phyloP scores from a whole-genome alignment of 129 eudicot genomes.

The Lactuca saligna region DNA sequence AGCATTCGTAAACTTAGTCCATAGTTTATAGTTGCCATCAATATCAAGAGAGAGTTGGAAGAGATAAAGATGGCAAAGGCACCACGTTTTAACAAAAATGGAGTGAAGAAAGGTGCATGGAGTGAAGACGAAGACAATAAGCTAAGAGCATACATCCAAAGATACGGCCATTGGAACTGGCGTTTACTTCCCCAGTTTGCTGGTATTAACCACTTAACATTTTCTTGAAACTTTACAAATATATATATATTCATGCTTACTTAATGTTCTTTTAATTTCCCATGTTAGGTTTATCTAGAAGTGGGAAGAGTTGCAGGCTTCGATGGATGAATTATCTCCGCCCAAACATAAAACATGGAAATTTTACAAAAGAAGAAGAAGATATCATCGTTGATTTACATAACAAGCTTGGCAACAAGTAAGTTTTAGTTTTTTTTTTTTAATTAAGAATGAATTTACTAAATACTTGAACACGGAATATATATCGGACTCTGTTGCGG shows the following conservation, averaged over 20 bases:
- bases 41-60: constrained; percentile 9
- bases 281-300: constrained; percentile 33
- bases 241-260: background rate
- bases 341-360: constrained; percentile 40
- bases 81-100: constrained; percentile 46
- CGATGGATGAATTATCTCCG: constrained; percentile 44
- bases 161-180: constrained; percentile 78
- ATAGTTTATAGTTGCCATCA: background rate
- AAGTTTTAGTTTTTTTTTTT: background rate
- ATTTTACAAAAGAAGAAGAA: constrained; percentile 39
- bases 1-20: constrained; percentile 17
- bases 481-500: background rate
- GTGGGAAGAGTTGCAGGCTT: constrained; percentile 46
- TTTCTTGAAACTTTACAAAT: background rate
- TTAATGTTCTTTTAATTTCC: constrained; percentile 7
- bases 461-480: background rate
- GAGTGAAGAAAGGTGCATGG: constrained; percentile 64
- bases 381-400: constrained; percentile 35
- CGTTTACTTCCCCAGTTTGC: constrained; percentile 63
- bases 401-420: constrained; percentile 42
- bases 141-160: constrained; percentile 43
- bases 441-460: background rate
- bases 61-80: constrained; percentile 46
- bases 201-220: constrained; percentile 28
- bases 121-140: constrained; percentile 67